These are phyloP conservation scores for Pseudogymnoascus sp. DNA, from an alignment of 2,329 filamentous ascomycete species.

Conservation along the genomic window DNA sequence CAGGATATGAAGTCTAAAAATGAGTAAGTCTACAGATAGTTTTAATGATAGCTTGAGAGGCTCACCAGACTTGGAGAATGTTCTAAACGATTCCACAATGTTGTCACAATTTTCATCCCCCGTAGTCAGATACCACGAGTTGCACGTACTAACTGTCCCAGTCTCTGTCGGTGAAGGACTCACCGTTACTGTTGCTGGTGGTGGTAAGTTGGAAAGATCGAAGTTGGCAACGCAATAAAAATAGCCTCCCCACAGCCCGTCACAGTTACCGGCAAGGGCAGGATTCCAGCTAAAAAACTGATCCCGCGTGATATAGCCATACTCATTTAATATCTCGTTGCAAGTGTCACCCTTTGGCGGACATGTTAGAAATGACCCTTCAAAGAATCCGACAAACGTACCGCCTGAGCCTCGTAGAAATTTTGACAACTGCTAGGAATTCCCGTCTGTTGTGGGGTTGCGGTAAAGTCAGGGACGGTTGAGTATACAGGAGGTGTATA, in stretches of 20 bases:
- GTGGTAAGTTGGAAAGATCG: not conserved
- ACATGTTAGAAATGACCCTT: no score
- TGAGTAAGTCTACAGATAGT: no score
- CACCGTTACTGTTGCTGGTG: not conserved
- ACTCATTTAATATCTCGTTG: not conserved
- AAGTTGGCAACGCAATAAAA: slow-evolving; percentile 22
- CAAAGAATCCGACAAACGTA: no score
- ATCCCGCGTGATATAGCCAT: slow-evolving; percentile 18
- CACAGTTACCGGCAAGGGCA: slow-evolving; percentile 20
- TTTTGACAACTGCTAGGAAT: no score
- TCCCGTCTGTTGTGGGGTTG: no score
- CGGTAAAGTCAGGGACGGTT: no score
- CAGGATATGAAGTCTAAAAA: not conserved
- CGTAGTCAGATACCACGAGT: not conserved
- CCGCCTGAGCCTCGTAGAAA: no score
- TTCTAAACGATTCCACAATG: no score
- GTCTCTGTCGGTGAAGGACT: not conserved
- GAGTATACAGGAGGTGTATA: not conserved
- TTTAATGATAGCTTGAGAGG: not conserved
- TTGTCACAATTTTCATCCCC: no score
- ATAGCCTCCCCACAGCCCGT: slow-evolving; percentile 21
- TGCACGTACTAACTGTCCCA: not conserved
- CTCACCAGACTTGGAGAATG: no score
- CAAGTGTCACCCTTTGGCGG: not conserved
- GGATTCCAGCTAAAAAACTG: slow-evolving; percentile 28